Conservation (phyloP, 306 rosid genomes). For the Purshia tridentata region DNA sequence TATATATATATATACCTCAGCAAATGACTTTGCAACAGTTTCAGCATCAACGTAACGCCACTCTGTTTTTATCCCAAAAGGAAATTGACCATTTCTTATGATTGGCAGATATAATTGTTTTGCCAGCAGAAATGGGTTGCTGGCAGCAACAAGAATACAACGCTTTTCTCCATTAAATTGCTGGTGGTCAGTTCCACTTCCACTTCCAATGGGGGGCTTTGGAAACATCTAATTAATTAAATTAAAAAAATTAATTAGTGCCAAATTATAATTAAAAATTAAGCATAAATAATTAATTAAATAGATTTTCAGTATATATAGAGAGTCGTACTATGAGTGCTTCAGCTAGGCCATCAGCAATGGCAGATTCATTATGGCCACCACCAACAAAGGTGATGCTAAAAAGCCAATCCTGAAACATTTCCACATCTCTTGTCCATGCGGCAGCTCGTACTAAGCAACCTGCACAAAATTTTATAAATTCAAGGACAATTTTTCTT, state of each 20-base stretch:
- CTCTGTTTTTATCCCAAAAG: background rate
- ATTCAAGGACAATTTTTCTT: background rate
- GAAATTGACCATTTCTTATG: background rate
- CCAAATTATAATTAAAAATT: too few species aligned
- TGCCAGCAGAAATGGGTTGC: background rate
- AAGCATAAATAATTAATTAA: too few species aligned
- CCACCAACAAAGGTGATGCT: background rate
- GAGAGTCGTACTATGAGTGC: conserved; percentile 8
- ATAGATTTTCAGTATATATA: too few species aligned
- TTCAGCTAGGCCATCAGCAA: conserved; percentile 15
- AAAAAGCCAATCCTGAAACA: background rate
- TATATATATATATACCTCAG: conserved; percentile 17
- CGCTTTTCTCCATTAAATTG: background rate
- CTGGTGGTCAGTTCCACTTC: background rate
- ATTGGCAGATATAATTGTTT: background rate
- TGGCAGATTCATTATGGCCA: conserved; percentile 1
- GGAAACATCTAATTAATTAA: conserved; percentile 16
- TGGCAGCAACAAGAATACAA: conserved; percentile 21
- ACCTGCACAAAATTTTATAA: background rate
- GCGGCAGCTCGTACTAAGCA: conserved; percentile 5
- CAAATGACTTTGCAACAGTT: background rate
- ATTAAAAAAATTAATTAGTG: background rate
- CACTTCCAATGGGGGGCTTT: conserved; percentile 5
- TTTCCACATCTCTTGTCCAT: conserved; percentile 4
- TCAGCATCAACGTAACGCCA: background rate